Evolutionary conservation across 768 basidiomycete species (phyloP), one percentile per base, ranked within the genome.

Genomic region (Mycena galericulata): DNA sequence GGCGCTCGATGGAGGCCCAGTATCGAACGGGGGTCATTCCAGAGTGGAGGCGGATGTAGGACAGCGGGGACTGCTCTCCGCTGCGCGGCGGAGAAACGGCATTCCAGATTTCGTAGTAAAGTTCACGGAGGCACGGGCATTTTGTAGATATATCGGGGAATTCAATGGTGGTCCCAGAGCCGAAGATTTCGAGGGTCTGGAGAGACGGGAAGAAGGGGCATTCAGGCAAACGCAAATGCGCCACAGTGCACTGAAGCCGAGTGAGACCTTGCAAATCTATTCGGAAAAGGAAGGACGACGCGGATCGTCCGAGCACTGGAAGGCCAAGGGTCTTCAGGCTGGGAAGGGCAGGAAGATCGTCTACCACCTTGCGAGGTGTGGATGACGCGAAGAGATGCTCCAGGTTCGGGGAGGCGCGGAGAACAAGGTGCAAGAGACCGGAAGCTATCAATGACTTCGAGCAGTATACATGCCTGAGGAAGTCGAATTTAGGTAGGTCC

Each of bases 241-340:
- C 47, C 26, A 26, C 26, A 9, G 47, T 49, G 26, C 47, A 49
- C 47, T 49, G 47, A 49, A 49, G 47, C 47, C 47, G 47, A 29
- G 47, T 49, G 47, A 49, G 47, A 26, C 47, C 17, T 49, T 18
- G 47, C 47, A 49, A 15, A 49, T 49, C 47, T 26, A 49, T 27
- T 49, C 29, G 47, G 47, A 49, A 14, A 26, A 49, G 47, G 26
- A 26, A 49, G 17, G 47, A 49, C 17, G 51, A 53, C 34, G 30
- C 51, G 51, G 51, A 53, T 53, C 51, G 51, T 53, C 51, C 51
- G 30, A 53, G 30, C 51, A 53, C 51, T 30, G 51, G 51, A 18
- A 53, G 51, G 30, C 51, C 51, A 53, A 53, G 51, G 30, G 51
- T 53, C 51, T 53, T 53, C 51, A 53, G 51, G 51, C 51, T 30